A percentile compares a stretch with the other conserved stretches of the same genome.
Conservation (phyloP, 129 eudicot species). For the Pseudognaphalium luteoalbum region DNA sequence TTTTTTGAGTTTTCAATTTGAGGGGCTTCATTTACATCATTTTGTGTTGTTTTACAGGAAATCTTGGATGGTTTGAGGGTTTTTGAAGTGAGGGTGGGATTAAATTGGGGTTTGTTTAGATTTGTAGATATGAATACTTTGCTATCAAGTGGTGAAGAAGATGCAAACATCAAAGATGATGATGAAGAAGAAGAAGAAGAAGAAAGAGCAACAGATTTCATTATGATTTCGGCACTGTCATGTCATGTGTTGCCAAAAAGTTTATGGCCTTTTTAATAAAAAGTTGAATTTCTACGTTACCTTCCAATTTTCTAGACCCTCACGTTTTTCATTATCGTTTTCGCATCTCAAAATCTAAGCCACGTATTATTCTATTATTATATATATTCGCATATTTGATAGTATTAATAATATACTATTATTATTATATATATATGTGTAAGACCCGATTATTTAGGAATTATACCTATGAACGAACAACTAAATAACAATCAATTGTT, state of each 20-base stretch:
- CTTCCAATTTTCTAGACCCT: not conserved
- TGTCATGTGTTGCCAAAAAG: conserved; percentile 15
- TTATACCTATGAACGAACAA: too few relatives aligned
- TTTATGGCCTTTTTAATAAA: not conserved
- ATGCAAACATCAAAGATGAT: conserved; percentile 26
- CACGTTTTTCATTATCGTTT: too few relatives aligned
- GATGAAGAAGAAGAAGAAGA: conserved; percentile 33
- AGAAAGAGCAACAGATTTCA: conserved; percentile 34
- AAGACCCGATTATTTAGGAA: too few relatives aligned
- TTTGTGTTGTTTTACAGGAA: conserved; percentile 47
- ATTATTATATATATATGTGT: too few relatives aligned
- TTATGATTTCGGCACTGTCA: conserved; percentile 23
- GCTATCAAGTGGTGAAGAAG: conserved; percentile 25
- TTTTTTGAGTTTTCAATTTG: conserved; percentile 22
- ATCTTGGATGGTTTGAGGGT: conserved; percentile 28
- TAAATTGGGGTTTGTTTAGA: conserved; percentile 21
- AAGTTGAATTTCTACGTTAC: conserved; percentile 20
- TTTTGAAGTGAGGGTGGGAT: conserved; percentile 21
- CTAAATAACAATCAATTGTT: too few relatives aligned
- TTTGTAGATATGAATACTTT: not conserved
- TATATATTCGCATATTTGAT: too few relatives aligned
- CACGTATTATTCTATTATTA: too few relatives aligned
- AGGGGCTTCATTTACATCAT: conserved; percentile 40
- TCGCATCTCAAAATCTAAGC: too few relatives aligned
- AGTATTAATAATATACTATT: too few relatives aligned